Evolutionary conservation across 345 rosid species (phyloP).

Genomic region (Draba incana): DNA sequence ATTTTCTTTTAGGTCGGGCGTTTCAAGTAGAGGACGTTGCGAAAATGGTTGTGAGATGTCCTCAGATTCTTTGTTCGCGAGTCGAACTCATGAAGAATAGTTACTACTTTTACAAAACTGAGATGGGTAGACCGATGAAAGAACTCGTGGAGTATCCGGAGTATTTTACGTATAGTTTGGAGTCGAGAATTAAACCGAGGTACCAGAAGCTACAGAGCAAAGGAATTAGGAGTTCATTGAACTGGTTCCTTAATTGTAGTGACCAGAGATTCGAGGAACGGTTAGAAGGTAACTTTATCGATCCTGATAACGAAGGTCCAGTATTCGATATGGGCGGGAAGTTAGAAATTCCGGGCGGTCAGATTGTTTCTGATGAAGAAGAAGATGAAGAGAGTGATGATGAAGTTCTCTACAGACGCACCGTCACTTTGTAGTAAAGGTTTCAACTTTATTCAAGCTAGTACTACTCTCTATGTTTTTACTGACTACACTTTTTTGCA

Average conservation of each 20-base stretch:
- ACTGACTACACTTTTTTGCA: slow-evolving; percentile 2
- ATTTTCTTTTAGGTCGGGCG: slow-evolving; percentile 76
- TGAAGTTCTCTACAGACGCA: slow-evolving; percentile 64
- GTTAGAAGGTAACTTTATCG: slow-evolving; percentile 70
- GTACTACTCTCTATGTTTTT: neutral
- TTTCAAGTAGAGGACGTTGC: slow-evolving; percentile 62
- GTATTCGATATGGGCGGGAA: slow-evolving; percentile 78
- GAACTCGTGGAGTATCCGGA: slow-evolving; percentile 87
- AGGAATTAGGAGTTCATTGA: slow-evolving; percentile 74
- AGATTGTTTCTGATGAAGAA: slow-evolving; percentile 75
- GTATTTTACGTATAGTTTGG: slow-evolving; percentile 90
- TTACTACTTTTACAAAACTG: slow-evolving; percentile 74
- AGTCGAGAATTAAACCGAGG: slow-evolving; percentile 92
- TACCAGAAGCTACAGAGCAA: slow-evolving; percentile 69
- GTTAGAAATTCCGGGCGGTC: slow-evolving; percentile 65
- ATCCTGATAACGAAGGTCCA: slow-evolving; percentile 69
- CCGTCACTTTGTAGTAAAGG: slow-evolving; percentile 50
- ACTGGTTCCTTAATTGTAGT: slow-evolving; percentile 93
- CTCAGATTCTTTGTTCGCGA: slow-evolving; percentile 64
- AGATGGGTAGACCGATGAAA: slow-evolving; percentile 85
- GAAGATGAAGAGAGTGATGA: slow-evolving; percentile 71
- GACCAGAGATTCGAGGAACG: slow-evolving; percentile 93
- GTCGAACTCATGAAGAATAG: slow-evolving; percentile 85
- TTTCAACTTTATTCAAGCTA: slow-evolving; percentile 3
- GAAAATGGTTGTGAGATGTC: slow-evolving; percentile 80